Base-by-base conservation (phyloP, 495 filamentous ascomycete genomes). In the Hyaloscypha finlandica region DNA sequence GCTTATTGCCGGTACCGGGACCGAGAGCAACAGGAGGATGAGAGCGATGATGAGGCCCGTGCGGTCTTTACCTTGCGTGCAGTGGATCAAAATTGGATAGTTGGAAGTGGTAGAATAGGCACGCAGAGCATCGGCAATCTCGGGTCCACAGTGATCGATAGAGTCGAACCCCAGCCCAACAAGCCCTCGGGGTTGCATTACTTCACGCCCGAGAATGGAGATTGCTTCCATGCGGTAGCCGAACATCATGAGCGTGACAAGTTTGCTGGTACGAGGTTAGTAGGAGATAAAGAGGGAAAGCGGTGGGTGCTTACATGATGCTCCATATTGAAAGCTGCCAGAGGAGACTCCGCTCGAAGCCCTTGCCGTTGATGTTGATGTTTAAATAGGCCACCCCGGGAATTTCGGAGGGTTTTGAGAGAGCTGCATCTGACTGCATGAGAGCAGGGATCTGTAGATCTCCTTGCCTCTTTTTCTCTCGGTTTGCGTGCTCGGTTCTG, bases 41-140 rank as follows among this genome's bases (percentile, higher is more conserved):
- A 96, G 79, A 12, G 88, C 76, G n/a, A 92, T 76, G 29, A 91
- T 79, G 3, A 95, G 78, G 0, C 93, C 93, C 0, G 92, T 95
- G 0, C 92, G 85, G 73, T 96, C 93, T 72, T 97, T 97, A 42
- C 93, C 93, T 73, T 95, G 91, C 4, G 92, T 93, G 77, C 93
- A 96, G 79, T 95, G 92, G 6, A 94, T 73, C 3, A 94, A 73
- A 6, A 86, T 66, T 0, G 91, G 91, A 51, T 88, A 88, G 19
- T 81, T 76, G 4, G 70, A 65, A 6, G 78, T 61, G 56, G 29
- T 69, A 4, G 79, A 53, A 89, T 86, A 65, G 48, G 69, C 55
- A 9, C 53, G 33, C 39, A 69, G 51, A 25, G 61, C 81, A 70
- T 84, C 73, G 8, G 80, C 81, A 22, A 97, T 84, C 75, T 94